Percentiles rank a stretch among this genome's conserved stretches.
Evolutionary conservation across 306 rosid genomes (phyloP).

Genomic region (Abrus precatorius): DNA sequence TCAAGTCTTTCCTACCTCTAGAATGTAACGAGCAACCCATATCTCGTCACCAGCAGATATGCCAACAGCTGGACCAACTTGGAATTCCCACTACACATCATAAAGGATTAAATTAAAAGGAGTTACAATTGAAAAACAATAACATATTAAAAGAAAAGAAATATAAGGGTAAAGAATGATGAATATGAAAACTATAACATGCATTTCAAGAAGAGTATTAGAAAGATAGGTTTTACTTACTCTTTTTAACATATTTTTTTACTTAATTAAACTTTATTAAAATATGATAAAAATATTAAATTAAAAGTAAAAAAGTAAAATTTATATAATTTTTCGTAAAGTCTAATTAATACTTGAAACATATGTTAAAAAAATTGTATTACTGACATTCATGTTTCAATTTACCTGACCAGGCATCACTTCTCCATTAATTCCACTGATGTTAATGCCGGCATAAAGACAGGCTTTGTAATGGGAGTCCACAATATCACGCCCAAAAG

Average conservation of each 20-base stretch:
- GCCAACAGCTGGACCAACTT: conserved; percentile 94
- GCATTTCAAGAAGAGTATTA: too few species aligned
- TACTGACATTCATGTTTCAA: not conserved
- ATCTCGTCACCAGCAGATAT: conserved; percentile 86
- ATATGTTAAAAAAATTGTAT: too few species aligned
- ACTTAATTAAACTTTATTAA: too few species aligned
- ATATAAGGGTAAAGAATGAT: not conserved
- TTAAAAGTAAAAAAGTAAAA: too few species aligned
- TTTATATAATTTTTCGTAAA: not conserved
- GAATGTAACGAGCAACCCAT: conserved; percentile 90
- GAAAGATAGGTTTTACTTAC: too few species aligned
- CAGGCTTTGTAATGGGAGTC: conserved; percentile 93
- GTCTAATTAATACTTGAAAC: too few species aligned
- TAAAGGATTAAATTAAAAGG: conserved; percentile 7
- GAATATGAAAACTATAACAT: not conserved
- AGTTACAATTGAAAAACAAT: not conserved
- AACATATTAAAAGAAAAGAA: not conserved
- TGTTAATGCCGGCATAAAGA: conserved; percentile 83
- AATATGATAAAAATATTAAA: too few species aligned
- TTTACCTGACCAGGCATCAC: conserved; percentile 95
- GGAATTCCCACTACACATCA: conserved; percentile 82
- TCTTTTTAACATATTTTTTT: too few species aligned
- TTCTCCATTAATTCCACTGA: conserved; percentile 92
- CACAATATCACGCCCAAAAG: conserved; percentile 89
- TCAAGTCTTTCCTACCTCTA: conserved; percentile 70